These are phyloP conservation scores for Cymbidium sinense DNA, from an alignment of 106 monocot species.

Conservation along the genomic window DNA sequence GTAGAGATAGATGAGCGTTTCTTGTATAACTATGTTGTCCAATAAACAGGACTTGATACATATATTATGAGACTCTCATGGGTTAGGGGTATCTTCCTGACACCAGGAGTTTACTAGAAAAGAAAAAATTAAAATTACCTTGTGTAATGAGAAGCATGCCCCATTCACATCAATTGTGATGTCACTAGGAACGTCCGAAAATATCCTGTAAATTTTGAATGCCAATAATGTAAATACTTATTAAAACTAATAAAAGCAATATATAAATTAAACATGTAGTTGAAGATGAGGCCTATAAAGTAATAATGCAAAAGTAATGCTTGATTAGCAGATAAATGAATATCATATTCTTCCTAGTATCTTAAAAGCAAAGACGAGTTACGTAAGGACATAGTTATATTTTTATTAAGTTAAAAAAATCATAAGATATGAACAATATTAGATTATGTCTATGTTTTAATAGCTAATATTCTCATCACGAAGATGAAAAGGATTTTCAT, in stretches of 20 bases:
- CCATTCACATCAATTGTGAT: conserved; percentile 39
- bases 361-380: no score
- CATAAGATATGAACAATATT: no score
- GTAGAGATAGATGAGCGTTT: neutral
- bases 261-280: neutral
- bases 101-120: neutral
- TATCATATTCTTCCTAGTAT: no score
- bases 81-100: neutral
- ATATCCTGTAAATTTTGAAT: conserved; percentile 21
- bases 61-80: conserved; percentile 2
- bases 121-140: conserved; percentile 22
- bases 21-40: neutral
- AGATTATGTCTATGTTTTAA: no score
- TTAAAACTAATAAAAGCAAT: neutral
- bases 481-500: no score
- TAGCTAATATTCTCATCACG: no score
- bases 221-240: neutral
- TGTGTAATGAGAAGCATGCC: conserved; percentile 33
- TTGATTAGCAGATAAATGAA: no score
- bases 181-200: conserved; percentile 49
- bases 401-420: no score
- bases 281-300: no score
- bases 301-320: no score
- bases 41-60: neutral
- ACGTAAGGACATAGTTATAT: no score